These are phyloP conservation scores for Shiraia sp. DNA, from an alignment of 2,329 filamentous ascomycete genomes.

Conservation along the genomic window DNA sequence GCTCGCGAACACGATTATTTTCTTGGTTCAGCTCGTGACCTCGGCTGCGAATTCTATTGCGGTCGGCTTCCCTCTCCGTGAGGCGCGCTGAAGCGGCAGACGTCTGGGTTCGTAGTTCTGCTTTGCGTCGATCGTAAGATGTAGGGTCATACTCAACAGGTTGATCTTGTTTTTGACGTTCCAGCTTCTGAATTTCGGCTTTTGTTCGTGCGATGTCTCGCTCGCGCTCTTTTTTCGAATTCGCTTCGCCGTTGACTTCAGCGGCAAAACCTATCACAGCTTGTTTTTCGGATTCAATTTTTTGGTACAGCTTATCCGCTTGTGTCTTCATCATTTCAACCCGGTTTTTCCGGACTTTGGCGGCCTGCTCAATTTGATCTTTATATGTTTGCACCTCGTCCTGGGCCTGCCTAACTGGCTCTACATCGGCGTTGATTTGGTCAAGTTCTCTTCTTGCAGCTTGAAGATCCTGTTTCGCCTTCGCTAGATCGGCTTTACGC, in stretches of 20 bases:
- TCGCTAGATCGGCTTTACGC: constrained; percentile 52
- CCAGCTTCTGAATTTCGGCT: constrained; percentile 63
- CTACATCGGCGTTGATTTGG: constrained; percentile 62
- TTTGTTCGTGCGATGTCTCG: constrained; percentile 36
- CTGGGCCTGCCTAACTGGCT: constrained; percentile 71
- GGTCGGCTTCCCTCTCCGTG: constrained; percentile 49
- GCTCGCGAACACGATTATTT: constrained; percentile 26
- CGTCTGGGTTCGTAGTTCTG: constrained; percentile 56
- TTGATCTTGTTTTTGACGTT: constrained; percentile 64
- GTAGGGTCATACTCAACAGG: constrained; percentile 70
- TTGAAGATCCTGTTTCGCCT: constrained; percentile 61
- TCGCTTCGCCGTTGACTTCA: constrained; percentile 44
- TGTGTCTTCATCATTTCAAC: constrained; percentile 60
- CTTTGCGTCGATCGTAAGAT: constrained; percentile 72
- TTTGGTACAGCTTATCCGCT: constrained; percentile 49
- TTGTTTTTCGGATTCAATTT: constrained; percentile 40
- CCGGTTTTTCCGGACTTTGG: constrained; percentile 58
- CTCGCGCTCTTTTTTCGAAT: constrained; percentile 47
- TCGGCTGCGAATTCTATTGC: constrained; percentile 20
- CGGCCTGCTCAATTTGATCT: constrained; percentile 58
- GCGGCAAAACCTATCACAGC: constrained; percentile 50
- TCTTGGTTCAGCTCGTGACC: constrained; percentile 21
- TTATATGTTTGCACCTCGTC: constrained; percentile 72
- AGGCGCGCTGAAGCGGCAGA: constrained; percentile 56
- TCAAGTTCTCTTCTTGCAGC: constrained; percentile 61